phyloP scores from a whole-genome alignment of 2,329 filamentous ascomycete genomes.

The Penicillium digitatum region DNA sequence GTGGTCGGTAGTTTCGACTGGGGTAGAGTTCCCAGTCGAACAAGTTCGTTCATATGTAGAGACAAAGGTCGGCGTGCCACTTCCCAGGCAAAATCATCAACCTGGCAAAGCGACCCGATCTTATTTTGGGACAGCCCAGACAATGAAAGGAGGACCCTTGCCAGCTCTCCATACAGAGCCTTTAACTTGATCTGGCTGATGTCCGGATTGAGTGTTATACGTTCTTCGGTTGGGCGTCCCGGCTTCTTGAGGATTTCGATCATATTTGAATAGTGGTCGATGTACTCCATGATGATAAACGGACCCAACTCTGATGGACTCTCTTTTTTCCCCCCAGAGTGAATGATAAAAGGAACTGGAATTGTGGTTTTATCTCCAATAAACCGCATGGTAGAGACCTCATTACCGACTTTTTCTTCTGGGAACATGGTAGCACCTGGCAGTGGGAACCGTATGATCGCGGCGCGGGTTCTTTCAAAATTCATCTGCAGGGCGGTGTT shows the following conservation, averaged over 20 bases:
- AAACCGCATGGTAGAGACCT: conserved; percentile 12
- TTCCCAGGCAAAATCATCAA: conserved; percentile 19
- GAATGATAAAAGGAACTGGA: background rate
- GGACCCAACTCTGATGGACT: background rate
- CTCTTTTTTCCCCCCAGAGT: background rate
- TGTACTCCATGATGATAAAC: background rate
- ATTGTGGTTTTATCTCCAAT: conserved; percentile 4
- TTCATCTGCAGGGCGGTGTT: conserved; percentile 23
- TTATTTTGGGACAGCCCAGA: conserved; percentile 31
- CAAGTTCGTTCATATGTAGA: conserved; percentile 43
- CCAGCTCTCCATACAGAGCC: conserved; percentile 39
- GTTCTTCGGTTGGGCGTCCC: background rate
- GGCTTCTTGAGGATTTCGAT: background rate
- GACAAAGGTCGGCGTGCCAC: conserved; percentile 39
- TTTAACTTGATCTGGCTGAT: conserved; percentile 9
- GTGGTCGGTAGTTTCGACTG: conserved; percentile 14
- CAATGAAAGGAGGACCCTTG: conserved; percentile 42
- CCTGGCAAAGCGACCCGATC: conserved; percentile 41
- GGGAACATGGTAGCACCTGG: conserved; percentile 20
- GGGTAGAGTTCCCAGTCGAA: conserved; percentile 24
- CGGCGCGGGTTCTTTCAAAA: conserved; percentile 12
- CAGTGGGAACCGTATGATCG: conserved; percentile 21
- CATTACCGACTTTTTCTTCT: conserved; percentile 24
- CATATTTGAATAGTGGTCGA: background rate
- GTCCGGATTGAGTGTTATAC: conserved; percentile 4